These are phyloP conservation scores for Triangularia setosa DNA, from an alignment of 2,329 filamentous ascomycete species.

Conservation along the genomic window DNA sequence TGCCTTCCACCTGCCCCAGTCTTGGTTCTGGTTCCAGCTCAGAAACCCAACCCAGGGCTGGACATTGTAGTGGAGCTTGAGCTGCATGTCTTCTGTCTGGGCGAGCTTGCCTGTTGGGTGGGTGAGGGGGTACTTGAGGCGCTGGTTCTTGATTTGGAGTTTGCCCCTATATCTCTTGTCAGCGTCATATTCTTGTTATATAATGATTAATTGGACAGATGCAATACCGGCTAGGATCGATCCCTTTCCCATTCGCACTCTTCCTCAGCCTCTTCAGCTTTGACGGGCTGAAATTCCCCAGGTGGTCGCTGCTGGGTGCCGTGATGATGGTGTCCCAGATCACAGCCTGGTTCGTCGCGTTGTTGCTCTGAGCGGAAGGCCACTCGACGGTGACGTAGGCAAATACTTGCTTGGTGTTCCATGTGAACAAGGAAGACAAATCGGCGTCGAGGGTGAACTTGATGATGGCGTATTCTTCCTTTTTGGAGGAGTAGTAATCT, in stretches of 20 bases:
- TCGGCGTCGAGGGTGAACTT: conserved; percentile 92
- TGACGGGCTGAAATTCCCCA: conserved; percentile 56
- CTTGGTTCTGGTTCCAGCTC: conserved; percentile 67
- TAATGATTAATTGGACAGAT: not conserved
- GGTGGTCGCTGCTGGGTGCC: conserved; percentile 60
- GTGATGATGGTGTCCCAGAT: conserved; percentile 97
- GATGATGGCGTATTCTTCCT: conserved; percentile 93
- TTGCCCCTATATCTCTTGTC: conserved; percentile 53
- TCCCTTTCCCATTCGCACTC: conserved; percentile 56
- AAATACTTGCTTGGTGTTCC: conserved; percentile 98
- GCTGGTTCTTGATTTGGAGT: conserved; percentile 75
- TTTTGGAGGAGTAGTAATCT: conserved; percentile 91
- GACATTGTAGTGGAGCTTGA: conserved; percentile 90
- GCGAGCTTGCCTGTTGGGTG: conserved; percentile 79
- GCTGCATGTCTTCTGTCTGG: conserved; percentile 65
- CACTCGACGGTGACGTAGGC: conserved; percentile 87
- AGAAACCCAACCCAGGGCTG: conserved; percentile 93
- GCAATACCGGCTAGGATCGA: conserved; percentile 55
- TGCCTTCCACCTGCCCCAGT: conserved; percentile 60
- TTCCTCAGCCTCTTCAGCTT: conserved; percentile 59
- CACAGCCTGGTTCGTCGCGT: conserved; percentile 65
- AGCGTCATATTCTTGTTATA: not conserved
- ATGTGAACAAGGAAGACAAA: conserved; percentile 88
- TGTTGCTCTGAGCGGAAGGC: conserved; percentile 38
- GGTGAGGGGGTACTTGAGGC: conserved; percentile 95